Base-by-base conservation (phyloP, 1,284 basidiomycete species). In the Kalmanozyma brasiliensis region DNA sequence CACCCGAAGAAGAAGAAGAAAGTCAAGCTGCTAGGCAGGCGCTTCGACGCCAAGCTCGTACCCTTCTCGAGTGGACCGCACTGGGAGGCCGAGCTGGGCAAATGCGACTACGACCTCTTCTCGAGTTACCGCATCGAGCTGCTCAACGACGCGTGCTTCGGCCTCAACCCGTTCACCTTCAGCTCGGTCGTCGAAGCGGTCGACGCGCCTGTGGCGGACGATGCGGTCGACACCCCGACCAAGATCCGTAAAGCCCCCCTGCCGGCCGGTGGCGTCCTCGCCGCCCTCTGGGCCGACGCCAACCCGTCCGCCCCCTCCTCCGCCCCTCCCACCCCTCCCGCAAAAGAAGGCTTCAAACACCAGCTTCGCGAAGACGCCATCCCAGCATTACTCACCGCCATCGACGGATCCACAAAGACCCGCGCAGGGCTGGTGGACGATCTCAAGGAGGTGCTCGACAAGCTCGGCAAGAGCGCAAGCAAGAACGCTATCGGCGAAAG, bases 1-100 rank as follows among this genome's bases (percentile, higher is more conserved):
- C 60, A 69, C 26, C 68, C 70, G 3, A 78, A 81, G 58, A 78
- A 81, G 60, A 77, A 77, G 55, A 78, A 78, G 52, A 75, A 78
- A 43, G 64, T 77, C 53, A 80, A 80, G 56, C 42, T 76, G 14
- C 29, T 78, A n/a, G 76, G 78, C 2, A 55, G 77, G 10, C 53
- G 78, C 9, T 81, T 81, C 53, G 75, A 78, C 23, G 29, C 74
- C 8, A 80, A 79, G 38, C 68, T 82, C 13, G 74, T 81, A 16
- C 77, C 78, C 2, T 77, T 81, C 37, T 60, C 64, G 9, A 73
- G 75, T 0, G 80, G 80, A 0, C 80, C 80, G 10, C 77, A 81
- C 46, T 82, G 77, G 77, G 77, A 80, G 42, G 13, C 24, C 2
- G 60, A 49, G 19, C 51, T 77, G 16, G 68, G 70, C 47, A 55